phyloP scores from a whole-genome alignment of 352 stramenopile genomes.

The Globisporangium yorkense region DNA sequence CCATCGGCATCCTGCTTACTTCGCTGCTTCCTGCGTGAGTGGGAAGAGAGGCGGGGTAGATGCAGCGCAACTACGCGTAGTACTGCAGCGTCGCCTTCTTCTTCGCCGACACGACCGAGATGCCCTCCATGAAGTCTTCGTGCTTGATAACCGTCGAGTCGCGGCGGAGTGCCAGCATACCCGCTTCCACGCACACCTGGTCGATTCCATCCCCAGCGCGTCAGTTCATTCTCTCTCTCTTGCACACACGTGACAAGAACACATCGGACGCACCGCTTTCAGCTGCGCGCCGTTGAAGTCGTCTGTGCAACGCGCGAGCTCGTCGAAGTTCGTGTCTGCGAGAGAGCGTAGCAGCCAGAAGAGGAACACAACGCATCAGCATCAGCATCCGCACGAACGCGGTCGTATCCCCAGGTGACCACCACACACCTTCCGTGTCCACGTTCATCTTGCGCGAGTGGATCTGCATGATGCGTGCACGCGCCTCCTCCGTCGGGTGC shows the following conservation, averaged over 20 bases:
- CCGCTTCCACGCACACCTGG: slow-evolving; percentile 95
- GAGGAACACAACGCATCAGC: background rate
- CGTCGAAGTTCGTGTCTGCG: slow-evolving; percentile 95
- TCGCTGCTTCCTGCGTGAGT: background rate
- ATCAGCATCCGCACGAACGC: background rate
- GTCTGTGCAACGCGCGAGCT: slow-evolving; percentile 95
- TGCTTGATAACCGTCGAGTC: slow-evolving; percentile 96
- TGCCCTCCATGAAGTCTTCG: slow-evolving; percentile 99
- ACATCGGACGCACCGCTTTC: slow-evolving; percentile 81
- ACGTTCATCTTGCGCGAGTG: slow-evolving; percentile 98
- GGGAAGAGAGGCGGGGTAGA: no score
- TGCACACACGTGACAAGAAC: background rate
- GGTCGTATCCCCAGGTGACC: no score
- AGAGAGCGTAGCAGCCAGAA: background rate
- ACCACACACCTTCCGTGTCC: slow-evolving; percentile 64
- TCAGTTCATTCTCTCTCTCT: background rate
- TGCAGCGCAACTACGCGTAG: slow-evolving; percentile 97
- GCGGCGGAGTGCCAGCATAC: slow-evolving; percentile 96
- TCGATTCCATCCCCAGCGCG: slow-evolving; percentile 1
- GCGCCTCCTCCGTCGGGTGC: slow-evolving; percentile 95
- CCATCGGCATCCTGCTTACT: background rate
- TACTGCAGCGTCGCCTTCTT: slow-evolving; percentile 98
- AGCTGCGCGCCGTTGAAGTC: slow-evolving; percentile 99
- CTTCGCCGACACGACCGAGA: slow-evolving; percentile 96
- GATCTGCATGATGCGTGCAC: slow-evolving; percentile 96